Base-by-base conservation (phyloP, 768 basidiomycete species). In the Ephemerocybe angulata region DNA sequence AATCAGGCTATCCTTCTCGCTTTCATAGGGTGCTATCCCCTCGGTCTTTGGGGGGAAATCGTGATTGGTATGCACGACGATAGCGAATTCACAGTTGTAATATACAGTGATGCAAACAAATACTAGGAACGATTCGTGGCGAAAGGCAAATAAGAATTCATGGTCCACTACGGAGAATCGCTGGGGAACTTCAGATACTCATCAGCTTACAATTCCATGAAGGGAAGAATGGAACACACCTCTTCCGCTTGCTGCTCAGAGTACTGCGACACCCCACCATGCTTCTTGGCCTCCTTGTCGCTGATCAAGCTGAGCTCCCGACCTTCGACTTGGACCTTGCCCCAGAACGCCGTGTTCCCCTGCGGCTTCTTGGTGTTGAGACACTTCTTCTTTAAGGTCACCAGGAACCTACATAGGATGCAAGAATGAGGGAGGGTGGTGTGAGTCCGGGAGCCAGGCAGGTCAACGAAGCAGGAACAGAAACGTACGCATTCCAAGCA, bases 331-430 rank as follows among this genome's bases (percentile, higher is more conserved):
- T 76, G 69, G 3, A 91, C 67, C 33, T 77, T 73, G 7, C 67
- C 59, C 91, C 90, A 93, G 62, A 93, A 91, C 8, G 73, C 79
- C 21, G 65, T 62, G 65, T 90, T 89, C 4, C 88, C 87, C 3
- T 79, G 79, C 15, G 46, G 48, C 35, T 50, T 50, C 44, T 77
- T 69, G 4, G 71, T 62, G 1, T n/a, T n/a, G n/a, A 72, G 53
- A 60, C 88, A 91, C 12, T 74, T 78, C 12, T 75, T 63, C 60
- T 82, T 85, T 19, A 93, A 69, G 21, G 82, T 74, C 13, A 64
- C 68, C 43, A 92, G 57, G 64, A 90, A 90, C 15, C 90, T 91
- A n/a, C n/a, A n/a, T n/a, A n/a, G n/a, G n/a, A n/a, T n/a, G n/a
- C n/a, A n/a, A n/a, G n/a, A n/a, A n/a, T n/a, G n/a, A n/a, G n/a